Percentiles rank a stretch among this genome's conserved stretches.
These are phyloP conservation scores for Beauveria bassiana DNA, from an alignment of 2,329 filamentous ascomycete species.

Conservation along the genomic window DNA sequence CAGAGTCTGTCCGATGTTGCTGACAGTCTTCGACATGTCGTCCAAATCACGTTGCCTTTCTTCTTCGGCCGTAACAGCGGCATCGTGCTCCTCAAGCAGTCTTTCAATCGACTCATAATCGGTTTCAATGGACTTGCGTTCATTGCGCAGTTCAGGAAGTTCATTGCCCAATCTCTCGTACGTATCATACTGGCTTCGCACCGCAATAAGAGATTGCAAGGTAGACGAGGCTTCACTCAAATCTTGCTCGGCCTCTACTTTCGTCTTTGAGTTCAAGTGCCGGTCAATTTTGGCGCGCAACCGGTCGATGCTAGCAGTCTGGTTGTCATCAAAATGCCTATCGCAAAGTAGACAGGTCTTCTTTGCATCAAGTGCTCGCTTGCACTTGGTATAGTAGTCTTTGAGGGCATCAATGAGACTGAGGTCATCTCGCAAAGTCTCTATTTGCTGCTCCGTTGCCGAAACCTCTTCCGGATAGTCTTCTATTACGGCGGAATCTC, in stretches of 20 bases:
- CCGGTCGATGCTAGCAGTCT: constrained; percentile 48
- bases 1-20: constrained; percentile 64
- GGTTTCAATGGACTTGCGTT: constrained; percentile 53
- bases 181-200: constrained; percentile 62
- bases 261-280: constrained; percentile 52
- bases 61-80: constrained; percentile 54
- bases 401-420: constrained; percentile 62
- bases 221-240: constrained; percentile 43
- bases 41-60: constrained; percentile 66
- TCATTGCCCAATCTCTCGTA: constrained; percentile 65
- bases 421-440: constrained; percentile 56
- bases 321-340: constrained; percentile 56
- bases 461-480: constrained; percentile 45
- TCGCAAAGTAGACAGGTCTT: constrained; percentile 73
- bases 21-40: constrained; percentile 65
- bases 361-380: constrained; percentile 56
- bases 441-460: constrained; percentile 47
- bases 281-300: constrained; percentile 61
- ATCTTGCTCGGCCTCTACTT: constrained; percentile 54
- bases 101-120: constrained; percentile 54
- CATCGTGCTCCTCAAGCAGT: constrained; percentile 61
- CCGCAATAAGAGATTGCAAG: constrained; percentile 53
- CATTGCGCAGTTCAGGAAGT: constrained; percentile 59
- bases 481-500: constrained; percentile 40
- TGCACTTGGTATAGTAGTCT: constrained; percentile 63